Evolutionary conservation across 179 eudicot genomes (phyloP), one percentile per base, ranked within the genome.

Genomic region (Sideroxylon spinosum): DNA sequence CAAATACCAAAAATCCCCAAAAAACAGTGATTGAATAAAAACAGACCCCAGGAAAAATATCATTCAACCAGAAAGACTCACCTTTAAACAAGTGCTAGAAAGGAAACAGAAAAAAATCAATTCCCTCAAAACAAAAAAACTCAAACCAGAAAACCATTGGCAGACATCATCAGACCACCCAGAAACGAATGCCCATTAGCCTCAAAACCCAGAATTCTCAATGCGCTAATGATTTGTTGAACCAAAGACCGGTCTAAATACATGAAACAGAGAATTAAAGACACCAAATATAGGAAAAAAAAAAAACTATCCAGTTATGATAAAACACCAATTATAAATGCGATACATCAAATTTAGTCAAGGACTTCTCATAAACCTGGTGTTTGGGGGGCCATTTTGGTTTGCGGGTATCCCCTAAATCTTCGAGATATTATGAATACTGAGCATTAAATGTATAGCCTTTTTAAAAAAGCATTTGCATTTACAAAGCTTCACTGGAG

Each of bases 261-360:
- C 32, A 63, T 23, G 26, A 19, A 20, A 74, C 66, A 56, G 2
- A 14, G n/a, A 68, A 63, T 29, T 2, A 53, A 68, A 12, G 55
- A 48, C 20, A 22, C 55, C 50, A 2, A 69, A 8, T 32, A 25
- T n/a, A 23, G 46, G n/a, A n/a, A n/a, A 67, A 59, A 48, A 80
- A 74, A 80, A 22, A 37, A 44, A 70, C 75, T 68, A 32, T 53
- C 79, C 71, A 74, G 29, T 68, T 19, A 71, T 78, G 22, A 50
- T 46, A 69, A 20, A 74, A 63, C 22, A 52, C 50, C 55, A 62
- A 79, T 53, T 61, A 69, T 16, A 50, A 63, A 70, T 69, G 77
- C 70, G 67, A 75, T 80, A 55, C 17, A 25, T 11, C 22, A 16
- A 71, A 63, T 14, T 7, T 75, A 57, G 53, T 16, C 20, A 22